Evolutionary conservation across 2,329 filamentous ascomycete species (phyloP).

Genomic region (Furcasterigmium sp.): DNA sequence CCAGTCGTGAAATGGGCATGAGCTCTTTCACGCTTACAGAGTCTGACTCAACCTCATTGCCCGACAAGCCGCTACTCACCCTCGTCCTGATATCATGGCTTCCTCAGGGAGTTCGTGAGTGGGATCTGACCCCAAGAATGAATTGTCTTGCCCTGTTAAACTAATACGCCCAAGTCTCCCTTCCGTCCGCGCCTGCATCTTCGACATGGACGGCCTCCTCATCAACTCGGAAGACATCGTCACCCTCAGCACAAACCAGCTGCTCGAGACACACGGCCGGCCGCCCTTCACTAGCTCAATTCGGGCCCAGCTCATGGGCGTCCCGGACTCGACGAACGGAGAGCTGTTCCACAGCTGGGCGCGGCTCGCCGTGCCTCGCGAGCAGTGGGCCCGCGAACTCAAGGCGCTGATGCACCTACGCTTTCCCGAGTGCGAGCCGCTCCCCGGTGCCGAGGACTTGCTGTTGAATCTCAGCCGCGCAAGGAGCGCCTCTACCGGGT

Average conservation of each 20-base stretch:
- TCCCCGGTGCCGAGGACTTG: constrained; percentile 58
- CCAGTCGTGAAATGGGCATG: too few species aligned
- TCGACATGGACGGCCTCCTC: constrained; percentile 70
- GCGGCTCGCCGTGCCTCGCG: constrained; percentile 54
- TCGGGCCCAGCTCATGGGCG: constrained; percentile 65
- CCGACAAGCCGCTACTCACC: too few species aligned
- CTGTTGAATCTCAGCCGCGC: constrained; percentile 36
- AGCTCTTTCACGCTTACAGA: too few species aligned
- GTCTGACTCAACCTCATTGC: too few species aligned
- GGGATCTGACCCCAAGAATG: too few species aligned
- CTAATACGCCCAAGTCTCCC: too few species aligned
- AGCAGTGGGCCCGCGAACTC: constrained; percentile 28
- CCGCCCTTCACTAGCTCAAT: constrained; percentile 59
- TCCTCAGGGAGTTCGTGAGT: too few species aligned
- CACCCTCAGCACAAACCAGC: constrained; percentile 56
- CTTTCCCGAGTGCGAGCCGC: constrained; percentile 41
- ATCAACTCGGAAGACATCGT: constrained; percentile 70
- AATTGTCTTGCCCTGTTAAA: too few species aligned
- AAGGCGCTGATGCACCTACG: constrained; percentile 16
- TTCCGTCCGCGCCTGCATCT: constrained; percentile 34
- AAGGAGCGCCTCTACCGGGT: constrained; percentile 13
- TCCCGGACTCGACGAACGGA: constrained; percentile 41
- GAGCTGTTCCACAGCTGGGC: constrained; percentile 65
- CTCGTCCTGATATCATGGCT: too few species aligned
- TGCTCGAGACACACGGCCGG: constrained; percentile 55